Evolutionary conservation across 1,139 yeast genomes (phyloP).

Genomic region (Debaryomyces subglobosus): DNA sequence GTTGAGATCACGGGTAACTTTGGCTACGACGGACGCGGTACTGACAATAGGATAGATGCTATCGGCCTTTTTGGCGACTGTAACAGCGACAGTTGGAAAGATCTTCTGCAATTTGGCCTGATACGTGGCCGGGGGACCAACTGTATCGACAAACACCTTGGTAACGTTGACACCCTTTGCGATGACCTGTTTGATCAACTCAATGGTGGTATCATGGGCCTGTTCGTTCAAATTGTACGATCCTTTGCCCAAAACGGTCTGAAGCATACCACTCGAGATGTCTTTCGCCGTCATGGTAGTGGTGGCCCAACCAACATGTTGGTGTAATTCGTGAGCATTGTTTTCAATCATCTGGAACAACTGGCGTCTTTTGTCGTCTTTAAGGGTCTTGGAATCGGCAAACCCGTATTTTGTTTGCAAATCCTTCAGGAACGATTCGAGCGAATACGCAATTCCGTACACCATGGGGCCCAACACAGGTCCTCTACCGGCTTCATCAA

Average conservation of each 20-base stretch:
- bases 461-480: constrained; percentile 99
- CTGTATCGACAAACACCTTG: constrained; percentile 89
- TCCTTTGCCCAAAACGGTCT: constrained; percentile 53
- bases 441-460: constrained; percentile 82
- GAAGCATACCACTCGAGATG: constrained; percentile 86
- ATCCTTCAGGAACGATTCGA: constrained; percentile 51
- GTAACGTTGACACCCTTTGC: constrained; percentile 62
- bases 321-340: constrained; percentile 44
- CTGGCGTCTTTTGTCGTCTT: constrained; percentile 66
- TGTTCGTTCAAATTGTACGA: constrained; percentile 87
- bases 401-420: constrained; percentile 70
- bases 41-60: constrained; percentile 91
- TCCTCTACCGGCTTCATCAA: constrained; percentile 98
- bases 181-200: constrained; percentile 62
- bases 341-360: constrained; percentile 63
- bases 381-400: constrained; percentile 89
- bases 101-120: constrained; percentile 68
- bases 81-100: constrained; percentile 73
- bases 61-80: constrained; percentile 96
- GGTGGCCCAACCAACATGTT: constrained; percentile 85
- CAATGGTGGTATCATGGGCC: constrained; percentile 93
- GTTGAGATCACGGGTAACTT: constrained; percentile 86
- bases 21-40: constrained; percentile 96
- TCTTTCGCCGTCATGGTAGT: constrained; percentile 85
- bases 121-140: constrained; percentile 89